Evolutionary conservation across 371 early-diverging fungal species (phyloP).

Genomic region (Apophysomyces variabilis): DNA sequence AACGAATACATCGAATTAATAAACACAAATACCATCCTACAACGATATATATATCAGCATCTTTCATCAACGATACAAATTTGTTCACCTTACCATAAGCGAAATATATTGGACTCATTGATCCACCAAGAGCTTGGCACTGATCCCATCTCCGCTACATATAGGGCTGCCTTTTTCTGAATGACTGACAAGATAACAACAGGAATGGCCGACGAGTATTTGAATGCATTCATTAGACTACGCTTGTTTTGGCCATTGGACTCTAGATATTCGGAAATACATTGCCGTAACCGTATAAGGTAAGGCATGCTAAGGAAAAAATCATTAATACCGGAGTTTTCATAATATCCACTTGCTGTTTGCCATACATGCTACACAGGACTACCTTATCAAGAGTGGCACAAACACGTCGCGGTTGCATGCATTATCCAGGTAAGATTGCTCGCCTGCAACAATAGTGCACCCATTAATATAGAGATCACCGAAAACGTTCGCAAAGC

Average conservation of each 20-base stretch:
- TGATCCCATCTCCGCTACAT: slow-evolving; percentile 36
- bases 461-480: slow-evolving; percentile 73
- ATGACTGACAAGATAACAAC: slow-evolving; percentile 78
- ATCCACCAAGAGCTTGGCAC: slow-evolving; percentile 47
- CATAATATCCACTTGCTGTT: not conserved
- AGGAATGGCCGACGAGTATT: slow-evolving; percentile 84
- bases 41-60: not conserved
- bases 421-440: slow-evolving; percentile 32
- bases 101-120: slow-evolving; percentile 43
- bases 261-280: slow-evolving; percentile 73
- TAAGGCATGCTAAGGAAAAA: slow-evolving; percentile 71
- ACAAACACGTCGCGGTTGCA: slow-evolving; percentile 58
- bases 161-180: slow-evolving; percentile 58
- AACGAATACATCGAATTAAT: slow-evolving; percentile 91
- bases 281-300: slow-evolving; percentile 87
- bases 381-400: slow-evolving; percentile 65
- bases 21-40: slow-evolving; percentile 77
- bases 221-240: slow-evolving; percentile 86
- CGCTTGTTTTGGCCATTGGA: slow-evolving; percentile 53
- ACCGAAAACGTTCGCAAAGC: slow-evolving; percentile 87
- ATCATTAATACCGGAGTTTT: not conserved
- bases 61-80: too few species aligned
- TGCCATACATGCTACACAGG: slow-evolving; percentile 2
- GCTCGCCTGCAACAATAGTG: slow-evolving; percentile 46
- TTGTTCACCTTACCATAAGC: slow-evolving; percentile 38